These are phyloP conservation scores for Lentinula novae-zelandiae DNA, from an alignment of 1,284 basidiomycete species.

Conservation along the genomic window DNA sequence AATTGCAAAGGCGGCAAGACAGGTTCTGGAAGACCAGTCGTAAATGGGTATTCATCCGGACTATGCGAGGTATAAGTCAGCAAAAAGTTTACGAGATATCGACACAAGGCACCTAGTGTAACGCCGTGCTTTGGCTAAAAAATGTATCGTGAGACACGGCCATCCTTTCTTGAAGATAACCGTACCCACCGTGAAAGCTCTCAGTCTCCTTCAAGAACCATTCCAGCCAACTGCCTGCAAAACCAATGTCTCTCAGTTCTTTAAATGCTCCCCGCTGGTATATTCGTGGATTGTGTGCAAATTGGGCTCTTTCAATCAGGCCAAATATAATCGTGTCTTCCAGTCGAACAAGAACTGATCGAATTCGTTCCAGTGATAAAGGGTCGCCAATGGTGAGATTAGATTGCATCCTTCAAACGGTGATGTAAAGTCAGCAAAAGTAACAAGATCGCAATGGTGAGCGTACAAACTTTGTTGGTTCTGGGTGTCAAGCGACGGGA, in stretches of 20 bases:
- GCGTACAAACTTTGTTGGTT: neutral
- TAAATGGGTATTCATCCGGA: slow-evolving; percentile 98
- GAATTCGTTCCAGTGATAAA: slow-evolving; percentile 81
- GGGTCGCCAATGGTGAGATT: slow-evolving; percentile 78
- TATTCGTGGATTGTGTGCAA: slow-evolving; percentile 90
- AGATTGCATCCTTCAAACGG: slow-evolving; percentile 46
- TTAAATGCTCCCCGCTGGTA: slow-evolving; percentile 81
- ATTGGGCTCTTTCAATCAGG: slow-evolving; percentile 96
- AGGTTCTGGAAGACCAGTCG: slow-evolving; percentile 77
- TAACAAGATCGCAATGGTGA: neutral
- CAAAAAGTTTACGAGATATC: neutral
- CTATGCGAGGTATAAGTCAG: slow-evolving; percentile 35
- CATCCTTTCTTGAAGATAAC: neutral
- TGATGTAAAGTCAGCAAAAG: neutral
- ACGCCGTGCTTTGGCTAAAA: slow-evolving; percentile 83
- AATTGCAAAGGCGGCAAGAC: slow-evolving; percentile 76
- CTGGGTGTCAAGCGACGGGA: slow-evolving; percentile 2
- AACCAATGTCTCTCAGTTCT: slow-evolving; percentile 69
- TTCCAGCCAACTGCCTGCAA: slow-evolving; percentile 87
- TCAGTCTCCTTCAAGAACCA: slow-evolving; percentile 98
- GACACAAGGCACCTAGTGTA: slow-evolving; percentile 72
- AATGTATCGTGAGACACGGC: slow-evolving; percentile 5
- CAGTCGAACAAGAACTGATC: slow-evolving; percentile 82
- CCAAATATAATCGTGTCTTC: slow-evolving; percentile 99
- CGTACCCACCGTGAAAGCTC: slow-evolving; percentile 76